Conservation (phyloP, 1,139 yeast species). For the Kodamaea anthophila region DNA sequence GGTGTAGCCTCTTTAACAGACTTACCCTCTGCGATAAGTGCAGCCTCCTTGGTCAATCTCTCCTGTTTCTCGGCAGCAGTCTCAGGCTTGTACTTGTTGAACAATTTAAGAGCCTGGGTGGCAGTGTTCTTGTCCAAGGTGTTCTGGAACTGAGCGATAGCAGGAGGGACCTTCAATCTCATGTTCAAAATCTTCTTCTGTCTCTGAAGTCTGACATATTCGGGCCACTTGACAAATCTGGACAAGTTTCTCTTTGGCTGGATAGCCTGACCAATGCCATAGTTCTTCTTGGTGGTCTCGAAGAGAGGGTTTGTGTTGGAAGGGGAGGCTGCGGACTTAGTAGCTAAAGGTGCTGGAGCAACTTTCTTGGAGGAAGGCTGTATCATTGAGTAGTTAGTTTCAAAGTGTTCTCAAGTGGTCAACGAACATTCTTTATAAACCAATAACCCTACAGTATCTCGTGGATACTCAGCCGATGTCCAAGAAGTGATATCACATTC, state of each 20-base stretch:
- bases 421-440: slow-evolving; percentile 23
- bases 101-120: slow-evolving; percentile 89
- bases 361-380: slow-evolving; percentile 48
- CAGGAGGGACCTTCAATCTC: slow-evolving; percentile 98
- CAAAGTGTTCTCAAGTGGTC: slow-evolving; percentile 24
- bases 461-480: slow-evolving; percentile 44
- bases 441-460: slow-evolving; percentile 37
- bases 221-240: slow-evolving; percentile 98
- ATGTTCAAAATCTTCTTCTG: slow-evolving; percentile 91
- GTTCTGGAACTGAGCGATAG: slow-evolving; percentile 92
- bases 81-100: slow-evolving; percentile 99
- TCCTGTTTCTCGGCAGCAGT: slow-evolving; percentile 95
- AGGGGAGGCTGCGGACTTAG: slow-evolving; percentile 25
- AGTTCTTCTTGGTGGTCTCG: slow-evolving; percentile 86
- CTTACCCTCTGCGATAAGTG: slow-evolving; percentile 97
- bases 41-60: slow-evolving; percentile 97
- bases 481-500: slow-evolving; percentile 34
- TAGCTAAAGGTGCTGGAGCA: slow-evolving; percentile 46
- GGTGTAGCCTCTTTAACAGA: slow-evolving; percentile 91
- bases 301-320: slow-evolving; percentile 52
- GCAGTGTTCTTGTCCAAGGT: slow-evolving; percentile 98
- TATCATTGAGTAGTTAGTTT: slow-evolving; percentile 61
- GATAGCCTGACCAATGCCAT: slow-evolving; percentile 91
- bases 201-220: slow-evolving; percentile 93
- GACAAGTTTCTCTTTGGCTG: slow-evolving; percentile 96